Evolutionary conservation across 1,284 basidiomycete genomes (phyloP).

Genomic region (Microbotryum silenes-acaulis): DNA sequence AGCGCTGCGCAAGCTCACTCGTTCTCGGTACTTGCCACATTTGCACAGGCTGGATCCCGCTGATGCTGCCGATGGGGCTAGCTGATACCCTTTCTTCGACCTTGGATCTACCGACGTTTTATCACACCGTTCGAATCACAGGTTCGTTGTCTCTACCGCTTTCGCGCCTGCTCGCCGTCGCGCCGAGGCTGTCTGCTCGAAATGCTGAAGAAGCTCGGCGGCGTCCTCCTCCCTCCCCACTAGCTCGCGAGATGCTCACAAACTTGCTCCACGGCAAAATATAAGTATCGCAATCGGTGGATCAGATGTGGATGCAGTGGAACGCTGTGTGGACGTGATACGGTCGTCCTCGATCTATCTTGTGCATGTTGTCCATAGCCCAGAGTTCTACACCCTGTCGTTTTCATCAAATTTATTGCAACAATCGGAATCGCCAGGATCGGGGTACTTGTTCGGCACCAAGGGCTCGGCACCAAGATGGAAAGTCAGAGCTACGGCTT

Average conservation of each 20-base stretch:
- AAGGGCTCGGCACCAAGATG: too few relatives aligned
- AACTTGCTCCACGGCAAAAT: conserved; percentile 84
- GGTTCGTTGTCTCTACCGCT: conserved; percentile 37
- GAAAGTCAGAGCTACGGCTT: too few relatives aligned
- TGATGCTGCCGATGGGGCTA: conserved; percentile 70
- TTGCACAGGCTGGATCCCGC: conserved; percentile 42
- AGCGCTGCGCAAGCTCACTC: background rate
- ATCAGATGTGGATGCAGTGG: too few relatives aligned
- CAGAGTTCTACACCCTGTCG: too few relatives aligned
- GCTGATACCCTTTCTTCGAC: conserved; percentile 81
- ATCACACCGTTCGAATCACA: conserved; percentile 68
- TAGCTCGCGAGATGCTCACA: conserved; percentile 60
- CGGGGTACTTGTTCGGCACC: too few relatives aligned
- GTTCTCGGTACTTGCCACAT: background rate
- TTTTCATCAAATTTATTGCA: too few relatives aligned
- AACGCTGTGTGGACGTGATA: too few relatives aligned
- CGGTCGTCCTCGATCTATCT: too few relatives aligned
- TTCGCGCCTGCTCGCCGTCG: background rate
- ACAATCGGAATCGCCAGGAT: too few relatives aligned
- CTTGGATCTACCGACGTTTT: conserved; percentile 75
- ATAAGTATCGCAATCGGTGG: conserved; percentile 41
- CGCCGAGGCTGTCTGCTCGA: background rate
- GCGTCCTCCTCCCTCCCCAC: background rate
- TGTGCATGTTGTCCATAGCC: too few relatives aligned
- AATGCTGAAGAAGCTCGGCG: too few relatives aligned